Percentiles rank a stretch among this genome's conserved stretches.
phyloP scores from a whole-genome alignment of 352 stramenopile species.

The Lagenidium giganteum region DNA sequence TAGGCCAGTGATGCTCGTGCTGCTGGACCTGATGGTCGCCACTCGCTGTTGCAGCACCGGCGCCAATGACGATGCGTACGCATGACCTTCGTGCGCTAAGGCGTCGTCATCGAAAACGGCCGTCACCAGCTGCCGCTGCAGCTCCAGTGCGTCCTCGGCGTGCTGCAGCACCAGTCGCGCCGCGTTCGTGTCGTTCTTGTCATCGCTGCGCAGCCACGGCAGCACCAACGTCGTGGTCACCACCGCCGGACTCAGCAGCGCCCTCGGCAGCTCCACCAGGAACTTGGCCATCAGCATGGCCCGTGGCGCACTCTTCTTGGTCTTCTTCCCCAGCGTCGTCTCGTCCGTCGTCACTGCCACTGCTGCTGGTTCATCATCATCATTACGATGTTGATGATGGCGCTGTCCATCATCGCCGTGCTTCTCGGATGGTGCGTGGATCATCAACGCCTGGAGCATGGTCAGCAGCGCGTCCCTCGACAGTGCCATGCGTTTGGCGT shows the following conservation, averaged over 20 bases:
- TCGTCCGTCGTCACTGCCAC: constrained; percentile 3
- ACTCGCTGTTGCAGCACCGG: constrained; percentile 1
- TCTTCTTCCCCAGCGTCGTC: neutral
- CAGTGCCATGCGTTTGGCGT: constrained; percentile 49
- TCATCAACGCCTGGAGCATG: constrained; percentile 1
- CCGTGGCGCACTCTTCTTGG: too few species aligned
- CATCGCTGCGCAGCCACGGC: constrained; percentile 56
- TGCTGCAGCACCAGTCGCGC: constrained; percentile 36
- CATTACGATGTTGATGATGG: too few species aligned
- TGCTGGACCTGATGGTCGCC: neutral
- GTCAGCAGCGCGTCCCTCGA: constrained; percentile 23
- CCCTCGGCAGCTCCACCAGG: constrained; percentile 37
- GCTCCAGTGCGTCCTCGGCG: constrained; percentile 18
- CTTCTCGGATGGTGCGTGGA: neutral
- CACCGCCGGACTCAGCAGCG: constrained; percentile 22
- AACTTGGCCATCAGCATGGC: constrained; percentile 47
- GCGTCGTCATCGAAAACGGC: constrained; percentile 26
- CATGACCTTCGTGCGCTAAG: constrained; percentile 38
- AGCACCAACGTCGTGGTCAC: constrained; percentile 47
- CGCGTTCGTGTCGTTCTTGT: constrained; percentile 3
- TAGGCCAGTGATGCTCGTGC: too few species aligned
- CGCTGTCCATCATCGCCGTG: too few species aligned
- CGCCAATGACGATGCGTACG: constrained; percentile 14
- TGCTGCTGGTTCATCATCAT: neutral
- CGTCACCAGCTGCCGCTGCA: constrained; percentile 43